phyloP scores from a whole-genome alignment of 768 basidiomycete species.

The Lentinula boryana region DNA sequence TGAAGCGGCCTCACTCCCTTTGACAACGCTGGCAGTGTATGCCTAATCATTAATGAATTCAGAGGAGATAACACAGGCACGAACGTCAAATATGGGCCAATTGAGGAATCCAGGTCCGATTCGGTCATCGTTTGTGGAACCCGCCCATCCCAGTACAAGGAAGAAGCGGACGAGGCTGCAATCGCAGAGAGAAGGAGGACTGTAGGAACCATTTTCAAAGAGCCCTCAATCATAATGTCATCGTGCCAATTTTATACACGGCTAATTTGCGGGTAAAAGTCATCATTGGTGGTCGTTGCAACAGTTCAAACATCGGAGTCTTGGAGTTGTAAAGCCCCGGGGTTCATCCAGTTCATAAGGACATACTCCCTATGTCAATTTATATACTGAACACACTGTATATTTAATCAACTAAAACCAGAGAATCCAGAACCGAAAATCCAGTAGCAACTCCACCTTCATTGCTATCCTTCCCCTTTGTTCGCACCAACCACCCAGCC shows the following conservation, averaged over 20 bases:
- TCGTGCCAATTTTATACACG: background rate
- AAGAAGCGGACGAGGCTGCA: background rate
- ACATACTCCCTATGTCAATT: too few species aligned
- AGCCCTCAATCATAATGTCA: background rate
- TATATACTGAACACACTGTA: background rate
- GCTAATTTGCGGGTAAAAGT: background rate
- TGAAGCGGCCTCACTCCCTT: constrained; percentile 45
- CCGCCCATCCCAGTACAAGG: constrained; percentile 47
- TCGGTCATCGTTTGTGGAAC: constrained; percentile 37
- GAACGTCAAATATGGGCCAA: constrained; percentile 51
- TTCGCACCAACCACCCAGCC: constrained; percentile 81
- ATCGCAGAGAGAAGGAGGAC: background rate
- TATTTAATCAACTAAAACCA: constrained; percentile 44
- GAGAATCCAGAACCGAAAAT: constrained; percentile 68
- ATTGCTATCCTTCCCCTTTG: constrained; percentile 85
- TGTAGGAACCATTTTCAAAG: background rate
- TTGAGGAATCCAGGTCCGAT: constrained; percentile 38
- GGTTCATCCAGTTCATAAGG: too few species aligned
- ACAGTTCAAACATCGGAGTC: too few species aligned
- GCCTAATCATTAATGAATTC: background rate
- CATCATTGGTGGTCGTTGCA: background rate
- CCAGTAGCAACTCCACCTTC: constrained; percentile 90
- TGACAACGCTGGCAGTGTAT: constrained; percentile 38
- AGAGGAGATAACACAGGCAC: constrained; percentile 11
- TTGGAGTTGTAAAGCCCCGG: too few species aligned